These are phyloP conservation scores for Cyanidioschyzon merolae DNA, from an alignment of 23 red algal genomes.

Conservation along the genomic window DNA sequence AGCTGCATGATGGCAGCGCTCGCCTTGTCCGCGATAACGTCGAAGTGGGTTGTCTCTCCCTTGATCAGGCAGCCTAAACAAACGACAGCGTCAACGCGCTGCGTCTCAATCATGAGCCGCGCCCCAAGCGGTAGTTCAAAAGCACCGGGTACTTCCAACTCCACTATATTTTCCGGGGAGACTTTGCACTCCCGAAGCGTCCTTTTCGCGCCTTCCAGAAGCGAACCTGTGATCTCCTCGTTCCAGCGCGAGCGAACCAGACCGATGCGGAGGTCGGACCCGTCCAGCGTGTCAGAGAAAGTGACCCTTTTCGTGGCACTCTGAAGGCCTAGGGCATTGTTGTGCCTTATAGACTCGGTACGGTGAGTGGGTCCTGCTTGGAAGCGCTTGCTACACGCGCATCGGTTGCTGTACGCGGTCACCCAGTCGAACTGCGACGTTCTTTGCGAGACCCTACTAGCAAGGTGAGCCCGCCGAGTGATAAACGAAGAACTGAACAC, in stretches of 20 bases:
- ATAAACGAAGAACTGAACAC: too few species aligned
- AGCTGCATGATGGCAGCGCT: constrained; percentile 51
- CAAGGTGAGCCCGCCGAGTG: too few species aligned
- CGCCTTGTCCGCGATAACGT: constrained; percentile 59
- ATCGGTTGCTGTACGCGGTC: too few species aligned
- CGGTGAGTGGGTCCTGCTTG: too few species aligned
- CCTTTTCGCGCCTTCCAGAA: constrained; percentile 26
- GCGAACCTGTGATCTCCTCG: constrained; percentile 21
- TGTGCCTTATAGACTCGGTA: background rate
- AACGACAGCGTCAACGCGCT: constrained; percentile 70
- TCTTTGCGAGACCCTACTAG: too few species aligned
- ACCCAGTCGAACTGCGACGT: too few species aligned
- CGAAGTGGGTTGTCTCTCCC: constrained; percentile 82
- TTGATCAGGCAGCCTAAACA: constrained; percentile 69
- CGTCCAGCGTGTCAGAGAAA: constrained; percentile 27
- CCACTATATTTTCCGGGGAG: constrained; percentile 37
- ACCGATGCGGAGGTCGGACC: constrained; percentile 42
- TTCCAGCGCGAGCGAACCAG: constrained; percentile 69
- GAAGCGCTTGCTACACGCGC: too few species aligned
- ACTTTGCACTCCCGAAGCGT: constrained; percentile 35
- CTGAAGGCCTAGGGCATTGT: background rate
- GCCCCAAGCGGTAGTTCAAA: constrained; percentile 78
- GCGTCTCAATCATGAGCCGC: constrained; percentile 61
- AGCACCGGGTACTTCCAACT: constrained; percentile 74
- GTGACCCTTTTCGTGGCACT: constrained; percentile 23